Evolutionary conservation across 208 protist genomes (phyloP).

Genomic region (Trypanosoma scelopori): DNA sequence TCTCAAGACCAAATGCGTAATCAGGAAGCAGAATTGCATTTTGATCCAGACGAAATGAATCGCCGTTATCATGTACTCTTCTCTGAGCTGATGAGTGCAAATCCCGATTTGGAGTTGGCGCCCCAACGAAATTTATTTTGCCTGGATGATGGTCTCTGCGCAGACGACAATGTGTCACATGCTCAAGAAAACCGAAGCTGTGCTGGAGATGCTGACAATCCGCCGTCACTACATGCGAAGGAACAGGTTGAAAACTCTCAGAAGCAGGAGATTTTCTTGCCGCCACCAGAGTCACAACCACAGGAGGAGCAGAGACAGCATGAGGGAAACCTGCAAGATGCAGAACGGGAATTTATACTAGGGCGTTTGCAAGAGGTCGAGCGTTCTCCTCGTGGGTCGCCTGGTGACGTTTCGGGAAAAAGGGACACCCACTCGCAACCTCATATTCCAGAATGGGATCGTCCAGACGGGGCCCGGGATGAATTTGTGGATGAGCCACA

Average conservation of each 20-base stretch:
- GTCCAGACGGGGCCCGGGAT: neutral
- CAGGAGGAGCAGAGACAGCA: neutral
- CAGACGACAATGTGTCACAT: neutral
- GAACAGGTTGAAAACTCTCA: neutral
- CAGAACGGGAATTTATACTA: too few relatives aligned
- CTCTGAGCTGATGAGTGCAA: conserved; percentile 20
- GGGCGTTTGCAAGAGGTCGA: too few relatives aligned
- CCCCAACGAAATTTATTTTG: conserved; percentile 1
- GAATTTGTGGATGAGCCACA: neutral
- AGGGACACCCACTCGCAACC: neutral
- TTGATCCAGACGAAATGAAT: conserved; percentile 31
- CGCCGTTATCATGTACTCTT: conserved; percentile 27
- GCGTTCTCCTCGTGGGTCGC: neutral
- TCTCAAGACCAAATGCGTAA: conserved; percentile 6
- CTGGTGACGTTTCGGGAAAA: neutral
- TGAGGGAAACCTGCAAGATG: too few relatives aligned
- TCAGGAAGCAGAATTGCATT: conserved; percentile 15
- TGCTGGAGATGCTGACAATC: neutral
- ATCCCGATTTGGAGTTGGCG: conserved; percentile 5
- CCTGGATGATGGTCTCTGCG: neutral
- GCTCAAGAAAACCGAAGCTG: neutral
- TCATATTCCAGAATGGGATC: neutral
- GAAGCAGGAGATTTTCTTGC: neutral
- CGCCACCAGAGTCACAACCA: neutral
- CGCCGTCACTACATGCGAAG: neutral